phyloP scores from a whole-genome alignment of 768 basidiomycete genomes.

The Roridomyces roridus region DNA sequence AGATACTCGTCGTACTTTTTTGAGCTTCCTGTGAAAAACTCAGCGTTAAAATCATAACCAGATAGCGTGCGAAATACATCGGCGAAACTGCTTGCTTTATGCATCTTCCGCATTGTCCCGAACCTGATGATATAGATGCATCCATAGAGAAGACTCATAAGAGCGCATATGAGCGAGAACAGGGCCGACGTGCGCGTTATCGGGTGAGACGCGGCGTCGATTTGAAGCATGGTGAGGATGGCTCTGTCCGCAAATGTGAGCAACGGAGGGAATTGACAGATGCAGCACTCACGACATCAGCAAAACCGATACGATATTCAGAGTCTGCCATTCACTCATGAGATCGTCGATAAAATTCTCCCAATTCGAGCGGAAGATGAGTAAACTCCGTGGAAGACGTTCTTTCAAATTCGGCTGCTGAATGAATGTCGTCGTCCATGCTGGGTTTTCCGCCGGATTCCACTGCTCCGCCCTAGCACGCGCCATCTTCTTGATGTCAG shows the following conservation, averaged over 20 bases:
- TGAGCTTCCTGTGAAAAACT: conserved; percentile 54
- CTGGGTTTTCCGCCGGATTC: background rate
- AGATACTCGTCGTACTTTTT: conserved; percentile 31
- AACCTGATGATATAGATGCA: conserved; percentile 72
- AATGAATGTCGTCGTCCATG: too few relatives aligned
- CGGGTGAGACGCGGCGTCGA: conserved; percentile 52
- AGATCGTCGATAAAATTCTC: conserved; percentile 60
- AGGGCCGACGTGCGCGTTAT: conserved; percentile 62
- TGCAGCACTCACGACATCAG: conserved; percentile 17
- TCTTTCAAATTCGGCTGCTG: background rate
- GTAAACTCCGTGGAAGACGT: conserved; percentile 51
- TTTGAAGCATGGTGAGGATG: conserved; percentile 42
- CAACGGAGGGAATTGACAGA: background rate
- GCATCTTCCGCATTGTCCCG: conserved; percentile 68
- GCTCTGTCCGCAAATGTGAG: conserved; percentile 30
- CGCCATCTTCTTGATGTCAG: conserved; percentile 43
- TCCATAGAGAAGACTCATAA: conserved; percentile 69
- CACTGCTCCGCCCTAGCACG: conserved; percentile 8
- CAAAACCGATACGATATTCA: conserved; percentile 59
- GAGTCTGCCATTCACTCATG: conserved; percentile 62
- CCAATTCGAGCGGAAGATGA: conserved; percentile 60
- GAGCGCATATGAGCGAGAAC: conserved; percentile 60
- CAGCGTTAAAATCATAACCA: background rate
- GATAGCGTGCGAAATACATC: conserved; percentile 41
- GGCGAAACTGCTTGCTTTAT: conserved; percentile 70